These are phyloP conservation scores for Cystofilobasidium capitatum DNA, from an alignment of 768 basidiomycete genomes.

Conservation along the genomic window DNA sequence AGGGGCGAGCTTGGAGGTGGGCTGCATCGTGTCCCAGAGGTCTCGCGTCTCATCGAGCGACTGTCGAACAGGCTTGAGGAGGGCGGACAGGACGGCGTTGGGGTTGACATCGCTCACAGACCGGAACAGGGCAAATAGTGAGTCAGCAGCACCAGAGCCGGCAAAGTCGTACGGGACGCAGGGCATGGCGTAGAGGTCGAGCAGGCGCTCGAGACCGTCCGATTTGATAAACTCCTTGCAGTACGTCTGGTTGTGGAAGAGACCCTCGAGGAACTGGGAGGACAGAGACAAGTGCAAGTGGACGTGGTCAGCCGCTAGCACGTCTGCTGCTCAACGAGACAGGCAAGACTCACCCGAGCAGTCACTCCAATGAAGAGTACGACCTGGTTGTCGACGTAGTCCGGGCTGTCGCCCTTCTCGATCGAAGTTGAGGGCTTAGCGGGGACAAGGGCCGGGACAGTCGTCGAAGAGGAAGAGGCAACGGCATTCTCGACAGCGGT, in stretches of 20 bases:
- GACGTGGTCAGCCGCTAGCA: not conserved
- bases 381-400: conserved; percentile 52
- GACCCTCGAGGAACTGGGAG: conserved; percentile 80
- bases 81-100: conserved; percentile 58
- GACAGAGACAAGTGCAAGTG: not conserved
- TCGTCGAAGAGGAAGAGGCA: not conserved
- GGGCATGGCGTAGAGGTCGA: conserved; percentile 67
- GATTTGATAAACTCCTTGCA: conserved; percentile 79
- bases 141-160: conserved; percentile 71
- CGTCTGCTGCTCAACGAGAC: not conserved
- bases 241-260: conserved; percentile 84
- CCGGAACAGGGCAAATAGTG: conserved; percentile 76
- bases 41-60: conserved; percentile 59
- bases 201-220: conserved; percentile 63
- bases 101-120: conserved; percentile 82
- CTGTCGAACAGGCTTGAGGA: conserved; percentile 58
- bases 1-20: conserved; percentile 55
- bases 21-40: conserved; percentile 55
- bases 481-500: not conserved
- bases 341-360: conserved; percentile 50
- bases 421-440: too few species aligned
- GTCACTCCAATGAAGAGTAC: conserved; percentile 71
- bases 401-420: conserved; percentile 8
- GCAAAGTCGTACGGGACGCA: conserved; percentile 84
- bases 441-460: not conserved